Evolutionary conservation across 1,139 yeast species (phyloP).

Genomic region (Nakaseomyces kungkrabaensis): DNA sequence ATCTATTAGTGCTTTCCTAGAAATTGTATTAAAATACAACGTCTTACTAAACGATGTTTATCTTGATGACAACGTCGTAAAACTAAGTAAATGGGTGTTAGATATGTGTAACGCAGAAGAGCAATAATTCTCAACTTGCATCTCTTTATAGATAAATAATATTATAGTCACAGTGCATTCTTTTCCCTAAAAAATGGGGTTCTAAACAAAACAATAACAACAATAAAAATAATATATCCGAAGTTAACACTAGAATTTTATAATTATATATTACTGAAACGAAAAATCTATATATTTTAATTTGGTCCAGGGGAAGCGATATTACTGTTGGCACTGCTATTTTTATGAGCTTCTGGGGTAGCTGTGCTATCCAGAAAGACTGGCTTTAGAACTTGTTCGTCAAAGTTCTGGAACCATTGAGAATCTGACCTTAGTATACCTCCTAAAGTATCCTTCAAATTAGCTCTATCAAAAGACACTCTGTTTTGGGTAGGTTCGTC

Average conservation of each 20-base stretch:
- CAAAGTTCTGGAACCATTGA: conserved; percentile 87
- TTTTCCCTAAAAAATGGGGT: background rate
- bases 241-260: background rate
- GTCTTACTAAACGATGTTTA: conserved; percentile 53
- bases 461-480: conserved; percentile 14
- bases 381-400: conserved; percentile 92
- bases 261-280: background rate
- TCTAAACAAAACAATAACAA: background rate
- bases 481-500: conserved; percentile 7
- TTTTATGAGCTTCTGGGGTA: background rate
- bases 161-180: background rate
- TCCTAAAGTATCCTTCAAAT: conserved; percentile 24
- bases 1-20: conserved; percentile 52
- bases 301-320: background rate
- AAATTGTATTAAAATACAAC: conserved; percentile 53
- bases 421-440: conserved; percentile 55
- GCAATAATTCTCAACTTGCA: background rate
- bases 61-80: conserved; percentile 51
- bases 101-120: conserved; percentile 32
- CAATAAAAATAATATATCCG: no score
- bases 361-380: conserved; percentile 59
- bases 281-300: background rate
- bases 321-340: background rate
- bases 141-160: background rate
- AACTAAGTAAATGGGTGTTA: conserved; percentile 61